Conservation (phyloP, 2,329 filamentous ascomycete species). For the Septoria linicola region DNA sequence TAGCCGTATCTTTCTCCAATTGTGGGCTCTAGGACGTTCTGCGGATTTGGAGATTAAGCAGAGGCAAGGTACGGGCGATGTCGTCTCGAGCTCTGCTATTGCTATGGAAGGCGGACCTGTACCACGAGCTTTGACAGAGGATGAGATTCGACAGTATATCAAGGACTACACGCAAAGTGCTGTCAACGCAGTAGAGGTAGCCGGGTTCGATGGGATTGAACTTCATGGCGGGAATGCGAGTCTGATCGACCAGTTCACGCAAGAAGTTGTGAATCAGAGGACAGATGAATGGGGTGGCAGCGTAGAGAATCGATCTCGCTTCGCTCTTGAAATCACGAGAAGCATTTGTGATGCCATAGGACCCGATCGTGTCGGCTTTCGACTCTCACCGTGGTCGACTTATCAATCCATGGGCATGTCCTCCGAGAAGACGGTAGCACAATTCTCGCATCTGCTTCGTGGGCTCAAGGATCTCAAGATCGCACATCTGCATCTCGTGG, state of each 20-base stretch:
- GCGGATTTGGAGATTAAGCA: slow-evolving; percentile 39
- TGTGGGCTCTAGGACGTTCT: slow-evolving; percentile 52
- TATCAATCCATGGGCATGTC: slow-evolving; percentile 52
- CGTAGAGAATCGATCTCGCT: slow-evolving; percentile 51
- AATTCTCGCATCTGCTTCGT: slow-evolving; percentile 60
- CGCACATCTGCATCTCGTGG: slow-evolving; percentile 61
- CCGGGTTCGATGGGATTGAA: slow-evolving; percentile 63
- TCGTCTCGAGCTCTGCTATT: slow-evolving; percentile 37
- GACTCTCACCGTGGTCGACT: slow-evolving; percentile 59
- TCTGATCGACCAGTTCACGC: slow-evolving; percentile 65
- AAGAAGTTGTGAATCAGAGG: slow-evolving; percentile 56
- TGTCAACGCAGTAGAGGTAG: slow-evolving; percentile 46
- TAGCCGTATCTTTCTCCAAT: slow-evolving; percentile 48
- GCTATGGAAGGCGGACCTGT: slow-evolving; percentile 38
- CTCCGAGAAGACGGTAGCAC: slow-evolving; percentile 62
- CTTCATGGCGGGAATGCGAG: slow-evolving; percentile 53
- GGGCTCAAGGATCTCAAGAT: slow-evolving; percentile 55
- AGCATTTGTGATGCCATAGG: slow-evolving; percentile 54
- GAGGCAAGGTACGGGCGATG: slow-evolving; percentile 31
- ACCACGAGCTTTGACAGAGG: slow-evolving; percentile 40
- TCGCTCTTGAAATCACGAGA: slow-evolving; percentile 55
- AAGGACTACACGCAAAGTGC: slow-evolving; percentile 45
- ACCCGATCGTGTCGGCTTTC: slow-evolving; percentile 53
- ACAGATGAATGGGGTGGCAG: slow-evolving; percentile 51
- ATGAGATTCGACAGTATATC: slow-evolving; percentile 38